A percentile compares a stretch with the other conserved stretches of the same genome.
phyloP scores from a whole-genome alignment of 2,329 filamentous ascomycete species.

The Thermoascus crustaceus region DNA sequence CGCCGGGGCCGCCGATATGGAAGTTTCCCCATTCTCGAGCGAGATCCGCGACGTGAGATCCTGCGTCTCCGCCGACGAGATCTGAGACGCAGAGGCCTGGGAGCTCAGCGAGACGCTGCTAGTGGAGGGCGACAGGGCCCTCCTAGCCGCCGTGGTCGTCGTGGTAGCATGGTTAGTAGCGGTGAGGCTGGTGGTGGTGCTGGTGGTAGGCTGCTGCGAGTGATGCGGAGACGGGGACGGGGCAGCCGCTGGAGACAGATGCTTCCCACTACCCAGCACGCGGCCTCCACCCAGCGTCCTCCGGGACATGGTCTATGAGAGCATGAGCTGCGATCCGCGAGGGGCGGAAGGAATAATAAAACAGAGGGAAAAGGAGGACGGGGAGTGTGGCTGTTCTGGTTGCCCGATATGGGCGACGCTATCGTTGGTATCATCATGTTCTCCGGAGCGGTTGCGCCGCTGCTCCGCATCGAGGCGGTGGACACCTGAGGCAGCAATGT shows the following conservation, averaged over 20 bases:
- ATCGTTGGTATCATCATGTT: neutral
- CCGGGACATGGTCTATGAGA: constrained; percentile 58
- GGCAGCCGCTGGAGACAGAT: constrained; percentile 61
- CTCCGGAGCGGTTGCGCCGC: too few relatives aligned
- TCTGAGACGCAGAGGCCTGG: constrained; percentile 61
- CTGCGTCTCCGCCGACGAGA: constrained; percentile 63
- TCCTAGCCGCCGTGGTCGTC: constrained; percentile 31
- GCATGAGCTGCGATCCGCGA: constrained; percentile 24
- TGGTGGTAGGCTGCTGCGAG: too few relatives aligned
- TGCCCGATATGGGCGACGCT: neutral
- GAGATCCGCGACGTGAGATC: constrained; percentile 78
- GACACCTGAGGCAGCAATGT: too few relatives aligned
- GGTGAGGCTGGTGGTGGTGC: too few relatives aligned
- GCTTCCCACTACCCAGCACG: constrained; percentile 78
- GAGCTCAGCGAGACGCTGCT: constrained; percentile 75
- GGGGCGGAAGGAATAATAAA: constrained; percentile 1
- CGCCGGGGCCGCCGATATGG: constrained; percentile 40
- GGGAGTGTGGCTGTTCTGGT: too few relatives aligned
- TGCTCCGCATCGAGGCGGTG: too few relatives aligned
- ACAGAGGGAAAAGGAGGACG: constrained; percentile 3
- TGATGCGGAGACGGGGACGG: constrained; percentile 36
- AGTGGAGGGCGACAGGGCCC: constrained; percentile 52
- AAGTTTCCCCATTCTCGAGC: constrained; percentile 51
- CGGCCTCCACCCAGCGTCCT: constrained; percentile 87
- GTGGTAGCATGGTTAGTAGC: too few relatives aligned